Evolutionary conservation across 805 yeast species (phyloP).

Genomic region (Huiozyma naganishii): DNA sequence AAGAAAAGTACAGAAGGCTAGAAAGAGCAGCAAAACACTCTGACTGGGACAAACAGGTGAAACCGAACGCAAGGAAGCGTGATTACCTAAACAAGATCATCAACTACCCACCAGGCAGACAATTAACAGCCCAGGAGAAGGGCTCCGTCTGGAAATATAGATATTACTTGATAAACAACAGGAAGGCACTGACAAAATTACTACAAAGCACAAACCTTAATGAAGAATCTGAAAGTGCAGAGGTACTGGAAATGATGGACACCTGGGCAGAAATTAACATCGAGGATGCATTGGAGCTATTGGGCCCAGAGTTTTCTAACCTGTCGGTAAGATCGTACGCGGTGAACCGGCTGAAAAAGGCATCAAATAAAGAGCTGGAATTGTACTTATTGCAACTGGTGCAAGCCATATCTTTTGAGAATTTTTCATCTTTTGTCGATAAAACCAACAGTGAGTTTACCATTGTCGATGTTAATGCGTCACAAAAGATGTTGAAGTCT

Average conservation of each 20-base stretch:
- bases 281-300: slow-evolving; percentile 76
- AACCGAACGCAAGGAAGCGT: slow-evolving; percentile 77
- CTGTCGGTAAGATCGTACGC: slow-evolving; percentile 76
- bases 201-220: slow-evolving; percentile 83
- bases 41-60: slow-evolving; percentile 69
- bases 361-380: slow-evolving; percentile 70
- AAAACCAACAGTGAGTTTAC: slow-evolving; percentile 29
- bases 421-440: slow-evolving; percentile 20
- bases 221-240: slow-evolving; percentile 68
- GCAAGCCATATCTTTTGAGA: slow-evolving; percentile 80
- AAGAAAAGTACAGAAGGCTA: slow-evolving; percentile 70
- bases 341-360: slow-evolving; percentile 67
- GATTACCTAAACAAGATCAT: slow-evolving; percentile 62
- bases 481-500: slow-evolving; percentile 10
- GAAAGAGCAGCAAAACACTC: slow-evolving; percentile 76
- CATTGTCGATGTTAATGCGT: slow-evolving; percentile 27
- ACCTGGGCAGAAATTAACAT: slow-evolving; percentile 67
- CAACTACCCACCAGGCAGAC: slow-evolving; percentile 73
- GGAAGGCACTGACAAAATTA: slow-evolving; percentile 65
- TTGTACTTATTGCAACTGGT: slow-evolving; percentile 81
- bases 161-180: slow-evolving; percentile 62
- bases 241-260: slow-evolving; percentile 63
- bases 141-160: slow-evolving; percentile 86
- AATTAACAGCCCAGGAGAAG: slow-evolving; percentile 70
- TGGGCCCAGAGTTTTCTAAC: slow-evolving; percentile 69